Conservation (phyloP, 768 basidiomycete species). For the Lentinus tigrinus region DNA sequence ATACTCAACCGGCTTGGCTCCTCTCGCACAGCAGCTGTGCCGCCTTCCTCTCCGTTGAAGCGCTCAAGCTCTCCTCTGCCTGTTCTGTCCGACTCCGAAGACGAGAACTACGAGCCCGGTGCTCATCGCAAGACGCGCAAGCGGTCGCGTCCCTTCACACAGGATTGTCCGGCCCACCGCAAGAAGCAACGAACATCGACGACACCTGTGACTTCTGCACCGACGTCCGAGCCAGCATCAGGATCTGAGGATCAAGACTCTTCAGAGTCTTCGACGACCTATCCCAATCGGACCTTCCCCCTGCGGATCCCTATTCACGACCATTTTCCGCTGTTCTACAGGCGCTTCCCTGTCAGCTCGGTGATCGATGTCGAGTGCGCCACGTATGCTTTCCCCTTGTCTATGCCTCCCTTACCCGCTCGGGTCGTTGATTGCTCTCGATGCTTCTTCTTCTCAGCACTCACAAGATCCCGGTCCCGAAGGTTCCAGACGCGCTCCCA, state of each 20-base stretch:
- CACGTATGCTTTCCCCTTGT: slow-evolving; percentile 34
- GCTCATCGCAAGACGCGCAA: neutral
- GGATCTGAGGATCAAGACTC: neutral
- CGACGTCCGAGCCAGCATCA: neutral
- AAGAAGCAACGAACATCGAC: slow-evolving; percentile 6
- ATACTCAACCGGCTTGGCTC: neutral
- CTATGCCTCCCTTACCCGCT: neutral
- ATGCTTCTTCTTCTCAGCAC: neutral
- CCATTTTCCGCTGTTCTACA: slow-evolving; percentile 63
- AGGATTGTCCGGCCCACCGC: neutral
- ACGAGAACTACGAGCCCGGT: slow-evolving; percentile 12
- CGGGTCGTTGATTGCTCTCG: neutral
- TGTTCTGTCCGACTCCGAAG: slow-evolving; percentile 2
- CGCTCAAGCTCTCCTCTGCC: slow-evolving; percentile 1
- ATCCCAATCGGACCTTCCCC: slow-evolving; percentile 53
- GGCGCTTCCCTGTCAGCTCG: slow-evolving; percentile 66
- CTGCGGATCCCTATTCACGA: slow-evolving; percentile 42
- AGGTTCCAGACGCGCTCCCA: slow-evolving; percentile 41
- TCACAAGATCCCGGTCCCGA: slow-evolving; percentile 2
- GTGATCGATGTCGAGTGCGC: slow-evolving; percentile 42
- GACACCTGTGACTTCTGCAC: neutral
- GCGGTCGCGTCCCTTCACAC: neutral
- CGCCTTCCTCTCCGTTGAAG: neutral
- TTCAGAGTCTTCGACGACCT: slow-evolving; percentile 7
- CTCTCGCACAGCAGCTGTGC: neutral